Conservation (phyloP, 225 moss, liverwort and hornwort species). For the Polytrichum commune region DNA sequence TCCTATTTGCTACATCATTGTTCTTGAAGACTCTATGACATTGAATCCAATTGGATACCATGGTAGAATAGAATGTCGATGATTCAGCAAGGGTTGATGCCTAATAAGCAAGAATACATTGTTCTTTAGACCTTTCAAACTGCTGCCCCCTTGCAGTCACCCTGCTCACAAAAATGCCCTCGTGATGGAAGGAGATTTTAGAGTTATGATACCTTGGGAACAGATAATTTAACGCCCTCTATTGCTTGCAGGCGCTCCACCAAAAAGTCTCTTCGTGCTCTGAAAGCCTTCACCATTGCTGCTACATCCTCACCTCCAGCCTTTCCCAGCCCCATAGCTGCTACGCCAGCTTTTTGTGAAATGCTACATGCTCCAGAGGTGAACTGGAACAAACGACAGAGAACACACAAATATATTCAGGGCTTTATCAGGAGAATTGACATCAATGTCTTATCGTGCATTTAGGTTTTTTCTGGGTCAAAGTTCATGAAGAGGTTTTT, state of each 20-base stretch:
- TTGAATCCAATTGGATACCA: too few relatives aligned
- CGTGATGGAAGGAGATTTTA: background rate
- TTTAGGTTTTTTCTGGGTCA: background rate
- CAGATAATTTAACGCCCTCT: constrained; percentile 82
- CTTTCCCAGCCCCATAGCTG: constrained; percentile 82
- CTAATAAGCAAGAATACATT: too few relatives aligned
- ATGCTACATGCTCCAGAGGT: constrained; percentile 99
- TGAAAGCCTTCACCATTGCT: constrained; percentile 83
- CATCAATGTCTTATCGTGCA: background rate
- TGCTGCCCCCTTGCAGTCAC: too few relatives aligned
- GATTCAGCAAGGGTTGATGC: too few relatives aligned
- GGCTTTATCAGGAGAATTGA: constrained; percentile 3
- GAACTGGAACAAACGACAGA: constrained; percentile 30
- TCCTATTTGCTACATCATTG: too few relatives aligned
- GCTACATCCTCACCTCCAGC: constrained; percentile 88
- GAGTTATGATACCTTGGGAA: constrained; percentile 62
- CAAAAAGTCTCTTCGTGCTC: constrained; percentile 81
- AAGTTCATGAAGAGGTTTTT: background rate
- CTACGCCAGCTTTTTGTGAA: constrained; percentile 92
- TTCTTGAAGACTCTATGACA: too few relatives aligned
- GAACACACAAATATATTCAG: too few relatives aligned
- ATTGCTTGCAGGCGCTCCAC: constrained; percentile 73
- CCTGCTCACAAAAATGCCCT: background rate
- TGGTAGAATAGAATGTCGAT: too few relatives aligned
- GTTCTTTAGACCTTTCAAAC: too few relatives aligned